Evolutionary conservation across 345 rosid genomes (phyloP).

Genomic region (Punica granatum): DNA sequence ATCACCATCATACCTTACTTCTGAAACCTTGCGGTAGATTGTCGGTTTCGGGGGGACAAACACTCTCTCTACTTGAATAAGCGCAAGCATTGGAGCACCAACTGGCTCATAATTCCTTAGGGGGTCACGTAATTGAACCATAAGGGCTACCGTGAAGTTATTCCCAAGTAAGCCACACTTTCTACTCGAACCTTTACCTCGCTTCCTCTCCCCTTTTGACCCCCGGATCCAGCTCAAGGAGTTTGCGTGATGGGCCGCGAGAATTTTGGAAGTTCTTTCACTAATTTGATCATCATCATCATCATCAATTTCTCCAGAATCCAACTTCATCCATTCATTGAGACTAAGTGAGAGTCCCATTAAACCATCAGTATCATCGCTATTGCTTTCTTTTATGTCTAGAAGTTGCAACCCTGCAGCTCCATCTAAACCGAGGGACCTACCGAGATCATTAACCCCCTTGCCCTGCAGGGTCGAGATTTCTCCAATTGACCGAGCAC

Average conservation of each 20-base stretch:
- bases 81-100: slow-evolving; percentile 94
- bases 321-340: slow-evolving; percentile 90
- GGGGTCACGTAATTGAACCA: slow-evolving; percentile 91
- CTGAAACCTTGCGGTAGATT: slow-evolving; percentile 61
- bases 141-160: slow-evolving; percentile 81
- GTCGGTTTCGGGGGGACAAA: slow-evolving; percentile 82
- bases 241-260: slow-evolving; percentile 88
- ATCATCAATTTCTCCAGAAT: slow-evolving; percentile 76
- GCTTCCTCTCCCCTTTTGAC: slow-evolving; percentile 59
- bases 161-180: slow-evolving; percentile 83
- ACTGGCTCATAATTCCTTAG: slow-evolving; percentile 78
- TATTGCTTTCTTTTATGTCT: slow-evolving; percentile 48
- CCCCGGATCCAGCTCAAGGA: slow-evolving; percentile 56
- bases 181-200: slow-evolving; percentile 50
- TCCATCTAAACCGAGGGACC: slow-evolving; percentile 72
- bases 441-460: slow-evolving; percentile 34
- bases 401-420: slow-evolving; percentile 80
- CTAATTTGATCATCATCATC: slow-evolving; percentile 71
- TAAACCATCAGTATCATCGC: slow-evolving; percentile 64
- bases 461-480: slow-evolving; percentile 69
- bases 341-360: slow-evolving; percentile 87
- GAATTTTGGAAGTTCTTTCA: slow-evolving; percentile 70
- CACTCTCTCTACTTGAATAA: slow-evolving; percentile 90
- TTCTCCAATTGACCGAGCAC: slow-evolving; percentile 56
- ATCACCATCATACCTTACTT: slow-evolving; percentile 23